Base-by-base conservation (phyloP, 345 rosid genomes). In the Corchorus olitorius region DNA sequence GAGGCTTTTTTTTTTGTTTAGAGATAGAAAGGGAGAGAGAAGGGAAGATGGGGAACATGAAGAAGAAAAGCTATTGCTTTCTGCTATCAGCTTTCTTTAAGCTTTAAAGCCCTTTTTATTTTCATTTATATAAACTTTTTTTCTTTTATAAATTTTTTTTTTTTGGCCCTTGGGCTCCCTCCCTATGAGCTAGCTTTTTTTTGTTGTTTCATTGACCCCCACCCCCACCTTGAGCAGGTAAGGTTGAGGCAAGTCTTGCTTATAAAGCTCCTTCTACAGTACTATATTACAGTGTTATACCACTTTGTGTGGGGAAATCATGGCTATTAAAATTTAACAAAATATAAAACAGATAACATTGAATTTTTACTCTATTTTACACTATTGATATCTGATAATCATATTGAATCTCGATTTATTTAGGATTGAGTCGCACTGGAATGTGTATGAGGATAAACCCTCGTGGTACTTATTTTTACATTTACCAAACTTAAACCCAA, bases 1-100 rank as follows among this genome's bases (percentile, higher is more conserved):
- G n/a, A n/a, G n/a, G n/a, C n/a, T n/a, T n/a, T n/a, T n/a, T n/a
- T n/a, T n/a, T 37, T 39, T 17, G 4, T 39, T 33, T 46, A 76
- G 65, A 67, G n/a, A 79, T 76, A 72, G 37, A 68, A 52, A 70
- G 63, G 33, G 70, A 76, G 79, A n/a, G n/a, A n/a, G n/a, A n/a
- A 64, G 74, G 68, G 72, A 3, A 45, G 55, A 68, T 22, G 73
- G 76, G 68, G 68, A 17, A 56, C 15, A 73, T 39, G 76, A 61
- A 76, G 78, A 72, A 76, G 70, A 83, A 87, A 90, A 82, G 90
- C 83, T 82, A 74, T 83, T 83, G 92, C 93, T 91, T 91, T 88
- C 93, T 85, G 91, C 88, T 70, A 83, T 84, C 83, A 87, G 84
- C 92, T 87, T 89, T 84, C 77, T 76, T 77, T 72, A 83, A 76